phyloP scores from a whole-genome alignment of 176 grass and related monocot genomes.

The Phoenix roebelenii region DNA sequence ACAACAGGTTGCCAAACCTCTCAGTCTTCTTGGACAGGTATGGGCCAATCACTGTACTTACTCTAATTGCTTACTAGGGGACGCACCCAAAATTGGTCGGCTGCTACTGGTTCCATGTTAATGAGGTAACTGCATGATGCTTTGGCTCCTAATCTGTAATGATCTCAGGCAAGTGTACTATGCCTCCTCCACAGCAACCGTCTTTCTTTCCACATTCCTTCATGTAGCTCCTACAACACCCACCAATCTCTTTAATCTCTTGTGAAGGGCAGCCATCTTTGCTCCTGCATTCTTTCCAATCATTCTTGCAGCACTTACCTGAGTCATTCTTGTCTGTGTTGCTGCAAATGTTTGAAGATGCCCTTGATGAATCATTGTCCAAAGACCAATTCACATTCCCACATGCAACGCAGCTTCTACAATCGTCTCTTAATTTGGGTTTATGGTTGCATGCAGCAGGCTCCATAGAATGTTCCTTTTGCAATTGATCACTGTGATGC shows the following conservation, averaged over 20 bases:
- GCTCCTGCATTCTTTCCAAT: conserved; percentile 16
- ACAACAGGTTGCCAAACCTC: no score
- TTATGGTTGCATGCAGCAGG: conserved; percentile 9
- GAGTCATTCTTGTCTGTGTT: conserved; percentile 8
- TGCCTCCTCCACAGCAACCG: background rate
- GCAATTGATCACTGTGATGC: conserved; percentile 11
- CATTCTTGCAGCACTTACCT: conserved; percentile 10
- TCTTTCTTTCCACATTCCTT: conserved; percentile 10
- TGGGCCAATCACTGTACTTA: no score
- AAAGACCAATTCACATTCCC: no score
- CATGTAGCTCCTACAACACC: conserved; percentile 51
- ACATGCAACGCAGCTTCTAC: background rate
- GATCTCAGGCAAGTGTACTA: background rate
- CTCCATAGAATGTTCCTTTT: background rate
- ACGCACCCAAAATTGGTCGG: no score
- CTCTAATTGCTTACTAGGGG: no score
- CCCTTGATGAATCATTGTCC: no score
- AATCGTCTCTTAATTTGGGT: conserved; percentile 1
- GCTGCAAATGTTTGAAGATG: background rate
- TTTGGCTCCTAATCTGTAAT: conserved; percentile 12
- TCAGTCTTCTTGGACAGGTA: no score
- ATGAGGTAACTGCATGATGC: no score
- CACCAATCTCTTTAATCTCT: conserved; percentile 20
- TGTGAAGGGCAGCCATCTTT: conserved; percentile 27
- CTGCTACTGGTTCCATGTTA: no score